These are phyloP conservation scores for Closterium sp. DNA, from an alignment of 139 green algal species.

Conservation along the genomic window DNA sequence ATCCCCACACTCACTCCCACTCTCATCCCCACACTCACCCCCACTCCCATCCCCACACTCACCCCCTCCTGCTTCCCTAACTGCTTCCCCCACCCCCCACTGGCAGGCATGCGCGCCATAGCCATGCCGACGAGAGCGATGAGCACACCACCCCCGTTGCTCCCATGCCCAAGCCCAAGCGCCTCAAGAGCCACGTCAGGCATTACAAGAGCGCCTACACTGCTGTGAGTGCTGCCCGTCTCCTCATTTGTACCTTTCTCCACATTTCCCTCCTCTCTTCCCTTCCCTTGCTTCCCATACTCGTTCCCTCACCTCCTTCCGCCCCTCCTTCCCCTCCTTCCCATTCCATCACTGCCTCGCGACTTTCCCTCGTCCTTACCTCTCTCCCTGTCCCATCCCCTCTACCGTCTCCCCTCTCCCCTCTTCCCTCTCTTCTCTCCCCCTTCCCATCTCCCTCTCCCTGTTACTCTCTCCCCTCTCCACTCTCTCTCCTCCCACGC, in stretches of 20 bases:
- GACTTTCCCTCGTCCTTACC: neutral
- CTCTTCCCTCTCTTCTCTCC: too few relatives aligned
- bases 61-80: neutral
- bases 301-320: neutral
- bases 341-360: neutral
- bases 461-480: neutral
- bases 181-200: neutral
- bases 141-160: neutral
- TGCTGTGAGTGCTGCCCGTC: neutral
- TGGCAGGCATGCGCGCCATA: neutral
- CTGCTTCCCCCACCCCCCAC: neutral
- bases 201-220: neutral
- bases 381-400: neutral
- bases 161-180: neutral
- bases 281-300: neutral
- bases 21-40: too few relatives aligned
- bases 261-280: neutral
- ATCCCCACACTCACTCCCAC: too few relatives aligned
- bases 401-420: neutral
- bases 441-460: too few relatives aligned
- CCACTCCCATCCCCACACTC: too few relatives aligned
- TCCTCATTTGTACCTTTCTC: too few relatives aligned
- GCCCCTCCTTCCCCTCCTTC: neutral
- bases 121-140: neutral
- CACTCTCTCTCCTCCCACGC: neutral